phyloP scores from a whole-genome alignment of 169 alveolate species.

The Perkinsus olseni region DNA sequence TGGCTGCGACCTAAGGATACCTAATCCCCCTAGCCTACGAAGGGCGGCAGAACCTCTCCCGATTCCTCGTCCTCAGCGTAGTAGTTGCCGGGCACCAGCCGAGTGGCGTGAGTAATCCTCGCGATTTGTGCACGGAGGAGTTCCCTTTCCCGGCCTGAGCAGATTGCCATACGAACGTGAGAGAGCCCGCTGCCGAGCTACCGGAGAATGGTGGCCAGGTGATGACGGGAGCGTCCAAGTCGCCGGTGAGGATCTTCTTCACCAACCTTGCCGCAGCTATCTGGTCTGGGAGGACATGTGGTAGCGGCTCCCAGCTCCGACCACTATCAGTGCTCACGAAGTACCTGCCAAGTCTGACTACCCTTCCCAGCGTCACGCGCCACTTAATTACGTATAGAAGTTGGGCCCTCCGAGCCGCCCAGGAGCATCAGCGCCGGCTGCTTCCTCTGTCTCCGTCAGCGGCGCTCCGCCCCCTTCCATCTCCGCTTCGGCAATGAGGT shows the following conservation, averaged over 20 bases:
- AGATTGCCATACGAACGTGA: no score
- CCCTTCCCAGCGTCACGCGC: not conserved
- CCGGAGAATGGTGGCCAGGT: conserved; percentile 60
- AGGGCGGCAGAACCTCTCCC: not conserved
- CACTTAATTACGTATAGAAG: not conserved
- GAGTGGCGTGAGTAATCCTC: conserved; percentile 57
- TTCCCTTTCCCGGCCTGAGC: conserved; percentile 59
- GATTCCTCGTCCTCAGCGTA: conserved; percentile 44
- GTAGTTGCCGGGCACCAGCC: conserved; percentile 55
- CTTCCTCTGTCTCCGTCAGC: not conserved
- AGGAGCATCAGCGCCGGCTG: not conserved
- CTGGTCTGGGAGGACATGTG: conserved; percentile 56
- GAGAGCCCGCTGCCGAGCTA: not conserved
- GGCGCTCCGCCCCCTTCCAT: not conserved
- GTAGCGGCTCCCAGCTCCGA: conserved; percentile 62
- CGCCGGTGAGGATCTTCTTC: conserved; percentile 62
- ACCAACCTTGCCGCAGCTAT: conserved; percentile 49
- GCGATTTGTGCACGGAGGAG: conserved; percentile 59
- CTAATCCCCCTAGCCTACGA: not conserved
- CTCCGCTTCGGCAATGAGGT: not conserved
- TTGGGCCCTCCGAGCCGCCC: not conserved
- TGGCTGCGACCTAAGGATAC: not conserved
- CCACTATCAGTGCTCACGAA: not conserved
- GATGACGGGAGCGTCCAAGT: conserved; percentile 48
- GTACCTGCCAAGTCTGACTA: not conserved